These are phyloP conservation scores for Boeremia exigua DNA, from an alignment of 2,329 filamentous ascomycete species.

Conservation along the genomic window DNA sequence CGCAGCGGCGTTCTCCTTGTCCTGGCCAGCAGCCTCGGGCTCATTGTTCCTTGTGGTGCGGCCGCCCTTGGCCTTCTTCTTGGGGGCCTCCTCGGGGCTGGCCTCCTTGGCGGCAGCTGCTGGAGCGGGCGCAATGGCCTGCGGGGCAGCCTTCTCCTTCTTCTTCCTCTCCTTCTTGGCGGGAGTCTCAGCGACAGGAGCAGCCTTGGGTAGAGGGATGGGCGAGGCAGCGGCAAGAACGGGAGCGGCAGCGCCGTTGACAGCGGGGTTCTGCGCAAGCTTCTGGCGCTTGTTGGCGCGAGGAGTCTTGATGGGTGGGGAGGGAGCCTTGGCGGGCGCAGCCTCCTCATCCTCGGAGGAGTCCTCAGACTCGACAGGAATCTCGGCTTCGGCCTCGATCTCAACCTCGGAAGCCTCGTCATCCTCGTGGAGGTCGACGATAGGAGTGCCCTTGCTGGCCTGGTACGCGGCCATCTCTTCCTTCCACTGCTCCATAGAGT, in stretches of 20 bases:
- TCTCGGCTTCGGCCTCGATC: conserved; percentile 42
- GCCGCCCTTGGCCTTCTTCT: conserved; percentile 45
- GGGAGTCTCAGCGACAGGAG: conserved; percentile 23
- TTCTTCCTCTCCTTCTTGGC: conserved; percentile 47
- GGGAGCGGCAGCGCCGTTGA: conserved; percentile 34
- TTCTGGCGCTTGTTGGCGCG: conserved; percentile 49
- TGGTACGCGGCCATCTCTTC: conserved; percentile 63
- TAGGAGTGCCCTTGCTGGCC: conserved; percentile 50
- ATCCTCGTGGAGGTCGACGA: conserved; percentile 53
- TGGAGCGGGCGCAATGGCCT: conserved; percentile 36
- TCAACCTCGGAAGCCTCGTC: conserved; percentile 46
- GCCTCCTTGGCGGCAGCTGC: conserved; percentile 30
- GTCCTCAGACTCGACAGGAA: conserved; percentile 51
- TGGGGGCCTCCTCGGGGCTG: conserved; percentile 39
- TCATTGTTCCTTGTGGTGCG: conserved; percentile 44
- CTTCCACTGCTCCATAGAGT: conserved; percentile 61
- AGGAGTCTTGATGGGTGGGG: conserved; percentile 45
- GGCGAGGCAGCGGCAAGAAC: conserved; percentile 26
- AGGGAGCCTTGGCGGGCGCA: conserved; percentile 43
- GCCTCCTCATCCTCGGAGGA: conserved; percentile 41
- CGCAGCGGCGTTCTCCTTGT: conserved; percentile 32
- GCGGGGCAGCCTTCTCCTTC: conserved; percentile 36
- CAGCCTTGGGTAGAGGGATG: conserved; percentile 36
- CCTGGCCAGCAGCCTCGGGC: conserved; percentile 28
- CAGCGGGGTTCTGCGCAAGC: conserved; percentile 29